Evolutionary conservation across 1,284 basidiomycete genomes (phyloP), one percentile per base, ranked within the genome.

Genomic region (Leccinum brunneo-olivaceum): DNA sequence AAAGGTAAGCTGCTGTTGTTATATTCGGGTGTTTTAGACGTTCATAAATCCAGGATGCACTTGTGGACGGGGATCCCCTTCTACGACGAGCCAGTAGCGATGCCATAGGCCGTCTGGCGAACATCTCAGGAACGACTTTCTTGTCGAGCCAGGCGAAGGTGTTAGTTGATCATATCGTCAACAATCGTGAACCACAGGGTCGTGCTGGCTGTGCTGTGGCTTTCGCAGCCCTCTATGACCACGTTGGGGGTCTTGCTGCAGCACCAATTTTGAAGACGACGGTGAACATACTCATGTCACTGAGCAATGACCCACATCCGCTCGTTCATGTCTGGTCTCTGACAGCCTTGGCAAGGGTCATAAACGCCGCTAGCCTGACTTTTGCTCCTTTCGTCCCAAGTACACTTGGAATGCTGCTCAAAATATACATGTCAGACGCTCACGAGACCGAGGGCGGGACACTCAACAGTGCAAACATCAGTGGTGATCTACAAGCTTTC

Each of bases 391-490:
- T 87, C 57, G 87, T 97, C 2, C 76, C 86, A 2, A 82, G 81
- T 53, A 98, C 94, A 0, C 73, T 98, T 15, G 92, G 90, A 10
- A 86, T 98, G 76, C 70, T 98, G 2, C 79, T 93, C 56, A 94
- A 89, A 63, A 78, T 96, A 28, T 97, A 96, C 64, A 77, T 89
- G 60, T 76, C 86, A 42, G 92, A 97, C 42, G 84, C 89, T 11
- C 96, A 98, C 63, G 96, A 99, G 61, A 77, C 84, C 2, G 94
- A 97, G 59, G 95, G 94, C 2, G 96, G 96, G 0, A 84, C 86
- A 0, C 68, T 92, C 6, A 71, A 77, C 18, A 89, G 86, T 51
- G 84, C 84, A 46, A 98, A 98, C 61, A 67, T 92, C 38, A 84
- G 91, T 43, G 93, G 91, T 9, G 91, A 95, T 56, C 73, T 92